phyloP scores from a whole-genome alignment of 441 rosid species.

The Populus hybrid region DNA sequence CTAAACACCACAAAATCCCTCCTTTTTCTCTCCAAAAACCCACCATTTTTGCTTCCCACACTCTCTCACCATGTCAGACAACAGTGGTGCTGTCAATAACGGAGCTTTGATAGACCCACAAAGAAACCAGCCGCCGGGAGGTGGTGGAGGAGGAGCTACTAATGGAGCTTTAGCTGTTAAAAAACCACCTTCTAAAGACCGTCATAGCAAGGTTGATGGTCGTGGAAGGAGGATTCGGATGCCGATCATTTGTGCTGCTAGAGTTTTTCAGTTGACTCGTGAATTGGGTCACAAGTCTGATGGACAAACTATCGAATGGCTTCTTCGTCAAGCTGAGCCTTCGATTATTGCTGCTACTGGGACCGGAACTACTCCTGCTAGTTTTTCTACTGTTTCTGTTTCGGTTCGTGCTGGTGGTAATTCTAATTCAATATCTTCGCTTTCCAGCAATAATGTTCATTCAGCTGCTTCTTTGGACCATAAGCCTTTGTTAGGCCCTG shows the following conservation, averaged over 20 bases:
- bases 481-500: conserved; percentile 57
- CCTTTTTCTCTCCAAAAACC: neutral
- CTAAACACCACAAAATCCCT: neutral
- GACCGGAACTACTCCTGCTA: conserved; percentile 88
- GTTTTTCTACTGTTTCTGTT: conserved; percentile 69
- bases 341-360: conserved; percentile 94
- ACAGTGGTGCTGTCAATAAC: conserved; percentile 36
- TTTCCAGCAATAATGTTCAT: conserved; percentile 20
- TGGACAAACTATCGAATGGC: conserved; percentile 96
- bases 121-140: conserved; percentile 34
- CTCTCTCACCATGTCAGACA: conserved; percentile 44
- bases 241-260: conserved; percentile 97
- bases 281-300: conserved; percentile 94
- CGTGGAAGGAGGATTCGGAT: conserved; percentile 89
- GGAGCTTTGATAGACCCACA: conserved; percentile 48
- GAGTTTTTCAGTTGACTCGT: conserved; percentile 87
- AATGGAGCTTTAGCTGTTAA: conserved; percentile 54
- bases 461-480: conserved; percentile 45
- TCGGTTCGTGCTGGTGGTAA: conserved; percentile 52
- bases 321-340: conserved; percentile 95
- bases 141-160: neutral
- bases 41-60: neutral
- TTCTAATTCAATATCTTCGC: conserved; percentile 38
- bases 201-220: conserved; percentile 94
- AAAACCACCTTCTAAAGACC: conserved; percentile 90